phyloP scores from a whole-genome alignment of 108 stramenopile species.

The Nitzschia sp. region DNA sequence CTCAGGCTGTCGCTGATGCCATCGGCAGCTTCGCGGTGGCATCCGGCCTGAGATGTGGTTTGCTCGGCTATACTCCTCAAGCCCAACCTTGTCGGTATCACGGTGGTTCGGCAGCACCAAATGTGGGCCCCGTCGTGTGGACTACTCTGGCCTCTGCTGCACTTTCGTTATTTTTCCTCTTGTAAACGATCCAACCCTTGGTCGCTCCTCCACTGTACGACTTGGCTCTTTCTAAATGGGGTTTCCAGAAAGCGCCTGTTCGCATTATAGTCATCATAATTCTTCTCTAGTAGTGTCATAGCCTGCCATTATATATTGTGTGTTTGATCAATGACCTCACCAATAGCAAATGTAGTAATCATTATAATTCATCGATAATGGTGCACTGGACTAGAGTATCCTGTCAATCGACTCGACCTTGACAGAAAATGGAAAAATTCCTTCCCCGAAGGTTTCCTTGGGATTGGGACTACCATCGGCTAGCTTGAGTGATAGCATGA shows the following conservation, averaged over 20 bases:
- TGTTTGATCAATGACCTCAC: too few relatives aligned
- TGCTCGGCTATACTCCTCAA: conserved; percentile 53
- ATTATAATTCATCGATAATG: too few relatives aligned
- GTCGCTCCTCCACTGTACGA: too few relatives aligned
- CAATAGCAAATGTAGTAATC: background rate
- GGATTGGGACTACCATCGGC: conserved; percentile 70
- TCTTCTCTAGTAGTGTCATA: too few relatives aligned
- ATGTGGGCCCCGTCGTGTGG: background rate
- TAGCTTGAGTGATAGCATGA: conserved; percentile 72
- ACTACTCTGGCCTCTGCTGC: background rate
- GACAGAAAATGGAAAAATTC: conserved; percentile 67
- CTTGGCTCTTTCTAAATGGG: background rate
- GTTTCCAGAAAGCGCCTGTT: background rate
- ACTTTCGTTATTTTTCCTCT: background rate
- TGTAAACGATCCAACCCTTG: background rate
- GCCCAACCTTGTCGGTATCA: conserved; percentile 45
- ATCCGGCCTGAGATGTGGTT: conserved; percentile 54
- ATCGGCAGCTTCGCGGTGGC: conserved; percentile 51
- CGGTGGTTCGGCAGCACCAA: conserved; percentile 26
- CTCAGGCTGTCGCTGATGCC: conserved; percentile 70
- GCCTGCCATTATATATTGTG: too few relatives aligned
- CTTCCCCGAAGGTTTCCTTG: conserved; percentile 64
- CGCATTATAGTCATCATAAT: too few relatives aligned
- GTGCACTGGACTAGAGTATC: background rate
- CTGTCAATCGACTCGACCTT: conserved; percentile 52